Evolutionary conservation across 1,139 yeast species (phyloP), one percentile per base, ranked within the genome.

Genomic region (Pneumocystis carinii): DNA sequence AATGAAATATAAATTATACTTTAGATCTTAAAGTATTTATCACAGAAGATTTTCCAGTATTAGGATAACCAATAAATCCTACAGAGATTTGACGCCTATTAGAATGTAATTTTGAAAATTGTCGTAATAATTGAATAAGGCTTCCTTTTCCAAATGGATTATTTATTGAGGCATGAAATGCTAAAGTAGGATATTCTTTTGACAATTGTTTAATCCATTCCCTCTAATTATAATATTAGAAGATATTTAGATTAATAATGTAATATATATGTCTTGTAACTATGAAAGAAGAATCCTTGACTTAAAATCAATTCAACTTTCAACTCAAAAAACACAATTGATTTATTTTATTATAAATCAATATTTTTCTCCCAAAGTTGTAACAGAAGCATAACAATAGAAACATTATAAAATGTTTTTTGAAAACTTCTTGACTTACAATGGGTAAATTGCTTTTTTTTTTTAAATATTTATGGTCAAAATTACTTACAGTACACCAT

Each of bases 81-180:
- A 92, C 96, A 17, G 97, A 90, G 63, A 92, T 90, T 74, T 92
- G 98, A 73, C 90, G 87, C 75, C 97, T 84, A 73, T 92, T 98
- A 64, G 87, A 80, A 74, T 92, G 98, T 69, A 92, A 79, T 48
- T 89, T 80, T 6, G 96, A 86, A 71, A 90, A 92, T 77, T 92
- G 98, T 74, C 98, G 85, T 70, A 92, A 79, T 66, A 92, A 79
- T 75, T 90, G 97, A 72, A 92, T 92, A 72, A 92, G 79, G 41
- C 96, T 88, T 70, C 98, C 98, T 74, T 92, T 92, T 77, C 98
- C 98, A 73, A 92, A 92, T 0, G 97, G 90, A 74, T 92, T 92
- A 68, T 95, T 92, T 70, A 92, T 92, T 3, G 97, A 90, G 2
- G 98, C 97, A 75, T 92, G 98, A 79, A 92, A 92, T 67, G 98